These are phyloP conservation scores for Blumeria graminis DNA, from an alignment of 2,329 filamentous ascomycete species.

Conservation along the genomic window DNA sequence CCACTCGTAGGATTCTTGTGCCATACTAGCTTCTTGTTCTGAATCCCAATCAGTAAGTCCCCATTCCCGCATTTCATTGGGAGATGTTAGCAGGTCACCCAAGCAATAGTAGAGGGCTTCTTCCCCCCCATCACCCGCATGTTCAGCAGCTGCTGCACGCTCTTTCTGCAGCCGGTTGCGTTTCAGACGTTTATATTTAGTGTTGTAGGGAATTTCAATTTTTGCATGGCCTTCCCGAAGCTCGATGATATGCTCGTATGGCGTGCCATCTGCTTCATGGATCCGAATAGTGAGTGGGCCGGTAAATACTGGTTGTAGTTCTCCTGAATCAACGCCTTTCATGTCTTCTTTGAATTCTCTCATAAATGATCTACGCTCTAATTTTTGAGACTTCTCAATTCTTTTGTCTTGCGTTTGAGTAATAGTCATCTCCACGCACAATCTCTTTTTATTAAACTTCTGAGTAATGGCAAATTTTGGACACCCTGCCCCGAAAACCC, in stretches of 20 bases:
- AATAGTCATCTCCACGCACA: conserved; percentile 81
- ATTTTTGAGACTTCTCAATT: conserved; percentile 21
- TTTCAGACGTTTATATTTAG: conserved; percentile 95
- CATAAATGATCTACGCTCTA: conserved; percentile 57
- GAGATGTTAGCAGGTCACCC: conserved; percentile 66
- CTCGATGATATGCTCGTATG: conserved; percentile 92
- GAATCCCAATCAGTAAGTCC: conserved; percentile 69
- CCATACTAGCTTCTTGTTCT: conserved; percentile 77
- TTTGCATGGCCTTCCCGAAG: conserved; percentile 69
- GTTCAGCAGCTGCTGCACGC: conserved; percentile 38
- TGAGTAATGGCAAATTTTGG: conserved; percentile 71
- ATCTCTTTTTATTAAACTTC: conserved; percentile 89
- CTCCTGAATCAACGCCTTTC: conserved; percentile 41
- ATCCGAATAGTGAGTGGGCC: conserved; percentile 96
- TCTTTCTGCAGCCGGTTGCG: conserved; percentile 65
- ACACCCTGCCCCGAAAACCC: conserved; percentile 72
- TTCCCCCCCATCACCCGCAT: conserved; percentile 41
- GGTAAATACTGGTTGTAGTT: conserved; percentile 60
- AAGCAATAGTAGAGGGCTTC: conserved; percentile 76
- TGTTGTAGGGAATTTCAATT: conserved; percentile 94
- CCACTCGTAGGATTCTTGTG: conserved; percentile 94
- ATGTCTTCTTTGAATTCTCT: conserved; percentile 62
- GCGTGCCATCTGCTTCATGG: conserved; percentile 91
- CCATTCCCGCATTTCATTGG: conserved; percentile 68
- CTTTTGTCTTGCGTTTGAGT: conserved; percentile 38